Evolutionary conservation across 192 early-diverging fungal species (phyloP).

Genomic region (Mortierella alpina): DNA sequence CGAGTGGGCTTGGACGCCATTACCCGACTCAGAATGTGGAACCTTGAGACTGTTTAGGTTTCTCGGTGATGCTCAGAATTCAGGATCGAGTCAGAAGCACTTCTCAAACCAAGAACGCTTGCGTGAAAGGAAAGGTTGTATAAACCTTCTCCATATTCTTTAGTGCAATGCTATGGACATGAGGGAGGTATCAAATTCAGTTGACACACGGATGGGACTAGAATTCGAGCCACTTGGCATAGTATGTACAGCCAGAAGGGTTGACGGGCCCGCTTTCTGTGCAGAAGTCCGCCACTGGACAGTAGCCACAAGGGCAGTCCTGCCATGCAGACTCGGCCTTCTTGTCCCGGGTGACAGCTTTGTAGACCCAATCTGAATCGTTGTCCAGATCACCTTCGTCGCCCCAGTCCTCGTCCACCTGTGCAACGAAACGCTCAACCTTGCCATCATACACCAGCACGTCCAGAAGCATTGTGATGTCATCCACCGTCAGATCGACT

Average conservation of each 20-base stretch:
- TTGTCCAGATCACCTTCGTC: constrained; percentile 65
- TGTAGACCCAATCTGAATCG: constrained; percentile 67
- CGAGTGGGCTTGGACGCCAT: no score
- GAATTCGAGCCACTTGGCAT: constrained; percentile 81
- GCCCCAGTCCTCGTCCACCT: constrained; percentile 62
- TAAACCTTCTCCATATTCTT: neutral
- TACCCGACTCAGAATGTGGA: no score
- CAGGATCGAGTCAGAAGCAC: no score
- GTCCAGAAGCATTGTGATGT: constrained; percentile 85
- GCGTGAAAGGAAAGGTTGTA: no score
- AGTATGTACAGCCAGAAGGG: constrained; percentile 84
- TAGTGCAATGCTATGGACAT: neutral
- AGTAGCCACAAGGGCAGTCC: constrained; percentile 90
- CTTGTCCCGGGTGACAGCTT: constrained; percentile 46
- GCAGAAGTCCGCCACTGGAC: constrained; percentile 87
- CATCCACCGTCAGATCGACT: constrained; percentile 74
- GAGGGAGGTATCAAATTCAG: neutral
- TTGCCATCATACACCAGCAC: constrained; percentile 90
- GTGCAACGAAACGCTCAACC: constrained; percentile 71
- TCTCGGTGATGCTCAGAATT: no score
- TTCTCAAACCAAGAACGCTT: no score
- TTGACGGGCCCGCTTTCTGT: constrained; percentile 76
- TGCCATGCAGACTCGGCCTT: constrained; percentile 68
- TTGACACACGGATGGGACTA: constrained; percentile 24
- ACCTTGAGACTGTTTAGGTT: no score